Conservation (phyloP, 306 rosid genomes). For the Inga laurina region DNA sequence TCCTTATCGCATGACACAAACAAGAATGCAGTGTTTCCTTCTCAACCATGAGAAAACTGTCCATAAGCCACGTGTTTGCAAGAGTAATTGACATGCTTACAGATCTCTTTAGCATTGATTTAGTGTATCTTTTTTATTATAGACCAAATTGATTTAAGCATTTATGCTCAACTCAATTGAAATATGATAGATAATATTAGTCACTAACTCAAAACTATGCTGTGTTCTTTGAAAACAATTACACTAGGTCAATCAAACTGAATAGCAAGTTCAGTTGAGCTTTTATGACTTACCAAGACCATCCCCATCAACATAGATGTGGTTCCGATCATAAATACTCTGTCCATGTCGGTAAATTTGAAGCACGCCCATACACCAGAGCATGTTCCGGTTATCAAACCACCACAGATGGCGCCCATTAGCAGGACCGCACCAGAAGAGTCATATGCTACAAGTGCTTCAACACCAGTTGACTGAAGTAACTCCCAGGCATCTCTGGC, state of each 20-base stretch:
- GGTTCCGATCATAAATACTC: slow-evolving; percentile 81
- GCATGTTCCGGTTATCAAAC: slow-evolving; percentile 91
- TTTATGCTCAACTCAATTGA: neutral
- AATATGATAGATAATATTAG: neutral
- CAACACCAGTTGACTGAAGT: slow-evolving; percentile 97
- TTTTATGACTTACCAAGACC: slow-evolving; percentile 72
- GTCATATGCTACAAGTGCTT: slow-evolving; percentile 94
- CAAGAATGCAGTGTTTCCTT: neutral
- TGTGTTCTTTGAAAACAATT: neutral
- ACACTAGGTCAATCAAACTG: neutral
- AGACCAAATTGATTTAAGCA: neutral
- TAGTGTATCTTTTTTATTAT: neutral
- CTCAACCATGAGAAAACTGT: neutral
- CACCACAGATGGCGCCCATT: slow-evolving; percentile 88
- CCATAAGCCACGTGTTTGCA: neutral
- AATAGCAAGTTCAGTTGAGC: neutral
- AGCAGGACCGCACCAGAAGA: slow-evolving; percentile 97
- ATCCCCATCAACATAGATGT: slow-evolving; percentile 97
- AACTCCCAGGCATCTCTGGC: slow-evolving; percentile 99
- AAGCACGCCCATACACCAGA: slow-evolving; percentile 88
- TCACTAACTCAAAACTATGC: neutral
- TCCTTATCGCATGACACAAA: neutral
- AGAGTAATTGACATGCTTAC: neutral
- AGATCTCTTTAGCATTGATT: neutral
- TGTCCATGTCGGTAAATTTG: slow-evolving; percentile 53